Evolutionary conservation across 441 rosid species (phyloP).

Genomic region (Brassica hybrid): DNA sequence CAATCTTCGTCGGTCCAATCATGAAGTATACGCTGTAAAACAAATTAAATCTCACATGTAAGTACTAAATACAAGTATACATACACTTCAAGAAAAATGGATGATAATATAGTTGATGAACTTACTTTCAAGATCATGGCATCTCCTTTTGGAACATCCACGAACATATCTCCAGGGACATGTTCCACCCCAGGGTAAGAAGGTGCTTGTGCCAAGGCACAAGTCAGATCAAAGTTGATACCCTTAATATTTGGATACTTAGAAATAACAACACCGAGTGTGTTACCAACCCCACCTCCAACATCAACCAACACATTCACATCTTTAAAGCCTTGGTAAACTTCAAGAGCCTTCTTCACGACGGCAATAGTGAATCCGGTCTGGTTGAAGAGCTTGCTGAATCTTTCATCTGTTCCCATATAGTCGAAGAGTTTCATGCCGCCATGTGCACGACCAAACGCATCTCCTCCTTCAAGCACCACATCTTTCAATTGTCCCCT

Average conservation of each 20-base stretch:
- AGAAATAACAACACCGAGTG: constrained; percentile 40
- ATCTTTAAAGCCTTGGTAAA: constrained; percentile 38
- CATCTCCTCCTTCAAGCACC: constrained; percentile 36
- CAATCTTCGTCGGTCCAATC: constrained; percentile 48
- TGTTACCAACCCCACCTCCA: constrained; percentile 43
- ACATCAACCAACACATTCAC: constrained; percentile 42
- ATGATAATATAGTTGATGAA: too few species aligned
- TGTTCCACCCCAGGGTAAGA: constrained; percentile 31
- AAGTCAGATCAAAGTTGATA: constrained; percentile 33
- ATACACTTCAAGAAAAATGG: too few species aligned
- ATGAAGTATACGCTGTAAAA: constrained; percentile 47
- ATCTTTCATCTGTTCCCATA: constrained; percentile 40
- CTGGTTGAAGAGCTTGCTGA: constrained; percentile 48
- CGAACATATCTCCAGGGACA: constrained; percentile 43
- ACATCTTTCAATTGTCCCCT: constrained; percentile 45
- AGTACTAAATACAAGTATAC: not conserved
- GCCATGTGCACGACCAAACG: constrained; percentile 46
- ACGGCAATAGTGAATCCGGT: constrained; percentile 34
- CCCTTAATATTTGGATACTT: constrained; percentile 44
- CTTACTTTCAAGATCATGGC: constrained; percentile 42
- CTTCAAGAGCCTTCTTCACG: constrained; percentile 37
- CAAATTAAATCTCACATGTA: not conserved
- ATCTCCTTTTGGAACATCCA: constrained; percentile 42
- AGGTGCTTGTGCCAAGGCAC: constrained; percentile 42
- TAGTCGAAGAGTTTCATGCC: constrained; percentile 46